Evolutionary conservation across 805 yeast genomes (phyloP).

Genomic region (Yarrowia osloensis): DNA sequence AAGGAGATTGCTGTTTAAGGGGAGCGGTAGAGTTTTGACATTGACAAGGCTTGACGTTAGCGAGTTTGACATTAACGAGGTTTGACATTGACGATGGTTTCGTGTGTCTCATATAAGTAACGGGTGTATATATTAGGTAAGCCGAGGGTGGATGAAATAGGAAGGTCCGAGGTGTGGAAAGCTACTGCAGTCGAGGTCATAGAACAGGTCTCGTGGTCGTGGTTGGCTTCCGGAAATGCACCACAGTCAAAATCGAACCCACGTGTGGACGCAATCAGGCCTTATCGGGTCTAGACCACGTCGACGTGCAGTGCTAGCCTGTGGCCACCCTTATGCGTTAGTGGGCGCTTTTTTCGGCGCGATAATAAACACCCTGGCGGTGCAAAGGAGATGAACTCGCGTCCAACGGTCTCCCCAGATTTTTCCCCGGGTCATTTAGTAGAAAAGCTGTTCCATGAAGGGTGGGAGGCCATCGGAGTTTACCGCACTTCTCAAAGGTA

Average conservation of each 20-base stretch:
- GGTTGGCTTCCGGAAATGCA: no score
- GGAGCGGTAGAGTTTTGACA: neutral
- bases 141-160: no score
- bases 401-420: neutral
- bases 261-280: neutral
- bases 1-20: neutral
- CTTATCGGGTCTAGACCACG: neutral
- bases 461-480: neutral
- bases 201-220: no score
- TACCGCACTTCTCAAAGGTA: neutral
- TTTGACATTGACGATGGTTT: neutral
- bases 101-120: no score
- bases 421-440: no score
- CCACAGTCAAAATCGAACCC: neutral
- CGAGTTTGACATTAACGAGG: neutral
- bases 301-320: neutral
- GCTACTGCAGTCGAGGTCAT: no score
- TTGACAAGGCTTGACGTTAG: no score
- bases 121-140: neutral
- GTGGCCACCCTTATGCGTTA: neutral
- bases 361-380: neutral
- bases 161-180: no score
- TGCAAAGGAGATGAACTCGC: neutral
- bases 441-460: neutral
- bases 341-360: neutral